These are phyloP conservation scores for Ophiostoma novo-ulmi DNA, from an alignment of 2,329 filamentous ascomycete genomes.

Conservation along the genomic window DNA sequence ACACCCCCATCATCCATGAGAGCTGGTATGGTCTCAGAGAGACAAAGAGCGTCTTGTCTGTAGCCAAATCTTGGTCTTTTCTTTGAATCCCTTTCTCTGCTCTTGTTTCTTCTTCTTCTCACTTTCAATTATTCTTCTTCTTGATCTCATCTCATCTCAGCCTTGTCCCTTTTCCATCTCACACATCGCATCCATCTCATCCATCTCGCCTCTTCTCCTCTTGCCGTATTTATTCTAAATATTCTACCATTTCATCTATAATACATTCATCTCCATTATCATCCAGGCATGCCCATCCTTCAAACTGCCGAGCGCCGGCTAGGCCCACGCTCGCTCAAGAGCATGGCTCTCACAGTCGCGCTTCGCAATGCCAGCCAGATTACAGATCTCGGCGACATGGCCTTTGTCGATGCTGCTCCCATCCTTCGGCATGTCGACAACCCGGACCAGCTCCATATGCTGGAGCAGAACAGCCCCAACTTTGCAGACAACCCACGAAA, in stretches of 20 bases:
- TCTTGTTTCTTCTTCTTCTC: neutral
- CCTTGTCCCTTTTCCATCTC: neutral
- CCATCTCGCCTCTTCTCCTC: neutral
- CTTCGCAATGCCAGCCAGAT: slow-evolving; percentile 54
- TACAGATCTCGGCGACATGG: slow-evolving; percentile 65
- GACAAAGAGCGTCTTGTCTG: neutral
- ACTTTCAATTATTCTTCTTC: neutral
- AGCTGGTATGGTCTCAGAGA: neutral
- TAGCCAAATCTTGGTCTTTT: neutral
- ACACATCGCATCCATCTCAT: neutral
- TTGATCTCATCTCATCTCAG: neutral
- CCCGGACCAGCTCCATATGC: slow-evolving; percentile 65
- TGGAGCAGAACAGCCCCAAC: slow-evolving; percentile 74
- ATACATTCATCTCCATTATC: neutral
- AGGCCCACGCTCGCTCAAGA: slow-evolving; percentile 42
- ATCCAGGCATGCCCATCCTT: neutral
- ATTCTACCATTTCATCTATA: neutral
- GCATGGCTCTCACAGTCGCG: slow-evolving; percentile 47
- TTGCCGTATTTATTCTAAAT: neutral
- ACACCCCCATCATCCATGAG: neutral
- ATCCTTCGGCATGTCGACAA: slow-evolving; percentile 68
- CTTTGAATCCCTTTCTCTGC: too few species aligned
- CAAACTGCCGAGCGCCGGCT: slow-evolving; percentile 9
- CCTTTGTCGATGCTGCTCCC: slow-evolving; percentile 59
- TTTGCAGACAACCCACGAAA: slow-evolving; percentile 62